Evolutionary conservation across 352 stramenopile genomes (phyloP), one percentile per base, ranked within the genome.

Genomic region (Globisporangium recalcitrans): DNA sequence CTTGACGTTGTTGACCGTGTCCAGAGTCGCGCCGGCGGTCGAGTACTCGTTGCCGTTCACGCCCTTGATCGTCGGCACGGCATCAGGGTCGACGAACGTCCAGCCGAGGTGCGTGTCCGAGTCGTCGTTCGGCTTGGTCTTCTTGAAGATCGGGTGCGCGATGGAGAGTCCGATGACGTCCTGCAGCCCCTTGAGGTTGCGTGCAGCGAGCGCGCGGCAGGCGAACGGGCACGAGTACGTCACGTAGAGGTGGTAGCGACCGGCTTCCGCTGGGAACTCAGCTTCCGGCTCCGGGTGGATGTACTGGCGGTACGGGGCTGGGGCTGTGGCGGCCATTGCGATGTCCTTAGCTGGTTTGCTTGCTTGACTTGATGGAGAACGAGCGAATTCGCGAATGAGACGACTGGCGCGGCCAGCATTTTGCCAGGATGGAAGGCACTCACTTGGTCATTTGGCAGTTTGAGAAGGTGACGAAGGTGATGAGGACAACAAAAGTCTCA

Each of bases 181-280:
- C 57, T 98, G 68, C 7, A 99, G 75, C 0, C 91, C 92, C 67
- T 98, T 97, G 27, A 98, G 69, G 10, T 88, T 75, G 55, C 85
- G 77, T 8, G 93, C 80, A 1, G 90, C 73, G 1, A 97, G 63
- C 11, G 75, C 80, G 19, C 75, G 73, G 40, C 72, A 77, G 1
- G 75, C 77, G 27, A 78, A 87, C 24, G 96, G 96, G 72, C 95
- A 99, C 32, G 92, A 90, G 57, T 91, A 85, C 10, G 87, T 81
- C 2, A 98, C 76, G 74, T 97, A 98, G 24, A 99, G 71, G 73
- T 98, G 93, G 71, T 99, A 88, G 26, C 79, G 77, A 14, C 61
- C 76, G n/a, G 72, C 73, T 49, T 87, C 73, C 0, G 67, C 60
- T 10, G 67, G 65, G 69, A 71, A 75, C 16, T 53, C 52, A 14